These are phyloP conservation scores for Pseudognaphalium luteoalbum DNA, from an alignment of 129 eudicot genomes.

Conservation along the genomic window DNA sequence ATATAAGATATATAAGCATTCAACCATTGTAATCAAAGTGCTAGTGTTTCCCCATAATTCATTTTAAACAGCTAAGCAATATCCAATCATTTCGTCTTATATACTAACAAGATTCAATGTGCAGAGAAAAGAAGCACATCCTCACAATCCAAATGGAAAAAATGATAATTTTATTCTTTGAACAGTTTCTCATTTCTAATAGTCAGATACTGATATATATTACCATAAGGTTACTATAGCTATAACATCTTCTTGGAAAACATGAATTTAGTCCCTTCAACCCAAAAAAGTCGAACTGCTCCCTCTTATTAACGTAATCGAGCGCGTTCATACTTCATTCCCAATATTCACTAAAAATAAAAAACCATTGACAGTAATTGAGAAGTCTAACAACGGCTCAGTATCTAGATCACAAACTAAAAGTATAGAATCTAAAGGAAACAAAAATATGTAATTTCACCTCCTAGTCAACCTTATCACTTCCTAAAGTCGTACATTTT, in stretches of 20 bases:
- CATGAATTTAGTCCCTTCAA: not conserved
- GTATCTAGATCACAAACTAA: not conserved
- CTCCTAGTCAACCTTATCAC: not conserved
- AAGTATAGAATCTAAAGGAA: too few relatives aligned
- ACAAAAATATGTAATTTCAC: not conserved
- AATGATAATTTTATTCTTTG: not conserved
- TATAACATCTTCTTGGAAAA: not conserved
- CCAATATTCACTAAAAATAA: not conserved
- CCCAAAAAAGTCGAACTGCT: not conserved
- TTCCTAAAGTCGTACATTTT: not conserved
- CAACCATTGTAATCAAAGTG: not conserved
- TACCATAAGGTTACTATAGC: not conserved
- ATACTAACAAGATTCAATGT: not conserved
- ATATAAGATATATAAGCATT: not conserved
- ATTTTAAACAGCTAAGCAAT: not conserved
- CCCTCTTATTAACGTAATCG: not conserved
- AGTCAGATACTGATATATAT: too few relatives aligned
- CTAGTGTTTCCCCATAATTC: not conserved
- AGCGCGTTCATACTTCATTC: not conserved
- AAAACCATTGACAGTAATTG: not conserved
- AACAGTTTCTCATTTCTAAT: not conserved
- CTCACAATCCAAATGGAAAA: not conserved
- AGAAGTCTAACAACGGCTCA: not conserved
- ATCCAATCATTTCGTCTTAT: not conserved
- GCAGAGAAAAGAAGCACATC: not conserved